phyloP scores from a whole-genome alignment of 768 basidiomycete species.

The Psilocybe sp. region DNA sequence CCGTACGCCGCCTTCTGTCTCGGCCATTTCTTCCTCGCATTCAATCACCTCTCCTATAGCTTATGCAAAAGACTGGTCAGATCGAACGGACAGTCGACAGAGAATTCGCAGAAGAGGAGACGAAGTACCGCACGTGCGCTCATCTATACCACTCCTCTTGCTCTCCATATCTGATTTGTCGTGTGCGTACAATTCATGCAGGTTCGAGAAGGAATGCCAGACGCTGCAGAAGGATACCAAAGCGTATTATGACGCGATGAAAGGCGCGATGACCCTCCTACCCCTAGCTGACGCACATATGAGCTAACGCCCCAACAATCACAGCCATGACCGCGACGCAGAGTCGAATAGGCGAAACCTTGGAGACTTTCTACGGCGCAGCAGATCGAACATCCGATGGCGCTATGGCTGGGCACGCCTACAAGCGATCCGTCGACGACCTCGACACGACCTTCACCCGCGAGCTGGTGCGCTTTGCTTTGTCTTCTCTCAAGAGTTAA shows the following conservation, averaged over 20 bases:
- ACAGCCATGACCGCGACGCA: slow-evolving; percentile 96
- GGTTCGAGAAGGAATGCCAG: slow-evolving; percentile 96
- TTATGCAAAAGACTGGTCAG: slow-evolving; percentile 97
- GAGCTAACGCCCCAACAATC: neutral
- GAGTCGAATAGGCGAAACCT: slow-evolving; percentile 86
- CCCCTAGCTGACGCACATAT: neutral
- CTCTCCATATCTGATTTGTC: too few species aligned
- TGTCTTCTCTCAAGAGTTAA: neutral
- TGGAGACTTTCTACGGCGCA: slow-evolving; percentile 89
- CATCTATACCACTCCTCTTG: neutral
- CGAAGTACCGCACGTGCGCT: slow-evolving; percentile 83
- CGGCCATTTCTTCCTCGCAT: slow-evolving; percentile 4
- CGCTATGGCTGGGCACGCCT: slow-evolving; percentile 96
- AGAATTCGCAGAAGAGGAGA: slow-evolving; percentile 91
- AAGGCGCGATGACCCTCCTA: slow-evolving; percentile 48
- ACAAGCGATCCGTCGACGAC: slow-evolving; percentile 93
- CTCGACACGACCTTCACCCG: slow-evolving; percentile 80
- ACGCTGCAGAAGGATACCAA: slow-evolving; percentile 94
- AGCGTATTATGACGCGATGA: slow-evolving; percentile 91
- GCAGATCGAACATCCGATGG: slow-evolving; percentile 84
- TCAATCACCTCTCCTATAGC: slow-evolving; percentile 37
- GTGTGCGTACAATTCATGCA: slow-evolving; percentile 26
- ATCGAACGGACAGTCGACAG: slow-evolving; percentile 94
- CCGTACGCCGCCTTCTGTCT: slow-evolving; percentile 43
- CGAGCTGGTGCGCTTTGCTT: slow-evolving; percentile 64